Evolutionary conservation across 1,284 basidiomycete genomes (phyloP).

Genomic region (Papiliotrema flavescens): DNA sequence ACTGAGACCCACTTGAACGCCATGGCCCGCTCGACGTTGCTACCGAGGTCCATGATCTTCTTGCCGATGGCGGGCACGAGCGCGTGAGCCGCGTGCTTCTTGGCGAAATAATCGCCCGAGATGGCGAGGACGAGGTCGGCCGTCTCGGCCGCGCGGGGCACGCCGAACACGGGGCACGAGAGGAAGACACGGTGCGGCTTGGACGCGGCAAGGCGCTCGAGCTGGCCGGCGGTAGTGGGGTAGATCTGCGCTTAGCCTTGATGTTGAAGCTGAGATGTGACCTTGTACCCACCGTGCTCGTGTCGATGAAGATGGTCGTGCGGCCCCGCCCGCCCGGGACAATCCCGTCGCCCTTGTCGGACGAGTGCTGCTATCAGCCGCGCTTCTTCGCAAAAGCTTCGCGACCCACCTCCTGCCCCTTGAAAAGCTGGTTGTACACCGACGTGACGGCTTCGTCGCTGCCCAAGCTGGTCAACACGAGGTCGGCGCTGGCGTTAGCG

Average conservation of each 20-base stretch:
- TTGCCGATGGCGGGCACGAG: slow-evolving; percentile 69
- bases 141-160: slow-evolving; percentile 60
- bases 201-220: slow-evolving; percentile 66
- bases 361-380: slow-evolving; percentile 22
- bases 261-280: too few species aligned
- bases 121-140: slow-evolving; percentile 71
- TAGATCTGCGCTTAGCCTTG: slow-evolving; percentile 56
- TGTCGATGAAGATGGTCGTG: slow-evolving; percentile 76
- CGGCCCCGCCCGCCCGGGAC: slow-evolving; percentile 34
- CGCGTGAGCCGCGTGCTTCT: slow-evolving; percentile 72
- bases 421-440: slow-evolving; percentile 65
- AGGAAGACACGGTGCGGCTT: slow-evolving; percentile 65
- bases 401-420: slow-evolving; percentile 54
- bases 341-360: slow-evolving; percentile 42
- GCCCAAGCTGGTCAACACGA: slow-evolving; percentile 73
- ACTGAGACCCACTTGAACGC: slow-evolving; percentile 67
- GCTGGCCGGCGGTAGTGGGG: slow-evolving; percentile 67
- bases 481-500: slow-evolving; percentile 58
- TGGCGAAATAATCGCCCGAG: slow-evolving; percentile 77
- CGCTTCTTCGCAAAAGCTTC: not conserved
- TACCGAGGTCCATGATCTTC: slow-evolving; percentile 58
- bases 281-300: slow-evolving; percentile 69
- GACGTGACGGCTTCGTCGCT: slow-evolving; percentile 68
- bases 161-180: slow-evolving; percentile 76
- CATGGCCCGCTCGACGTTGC: slow-evolving; percentile 56